Evolutionary conservation across 495 filamentous ascomycete genomes (phyloP), one percentile per base, ranked within the genome.

Genomic region (Neurospora sp.): DNA sequence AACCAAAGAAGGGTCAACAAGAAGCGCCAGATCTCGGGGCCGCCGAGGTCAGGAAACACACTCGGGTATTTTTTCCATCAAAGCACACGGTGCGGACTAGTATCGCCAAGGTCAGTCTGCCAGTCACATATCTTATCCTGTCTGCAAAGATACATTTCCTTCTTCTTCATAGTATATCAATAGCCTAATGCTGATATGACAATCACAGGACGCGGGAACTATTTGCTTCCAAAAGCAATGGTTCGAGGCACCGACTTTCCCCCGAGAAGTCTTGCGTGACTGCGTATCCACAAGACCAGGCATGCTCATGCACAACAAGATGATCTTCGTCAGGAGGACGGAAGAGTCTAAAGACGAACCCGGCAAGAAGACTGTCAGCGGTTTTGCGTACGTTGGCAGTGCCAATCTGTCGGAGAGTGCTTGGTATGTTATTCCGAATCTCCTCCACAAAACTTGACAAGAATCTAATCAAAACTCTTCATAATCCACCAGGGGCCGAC

Each of bases 351-450:
- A n/a, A 62, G 39, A 38, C 9, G 16, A 46, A n/a, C 10, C 44
- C 18, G 27, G 44, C 6, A 35, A 40, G 44, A 39, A 18, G 8
- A 16, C 14, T 14, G 49, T n/a, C 37, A 37, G 35, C 49, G 71
- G 72, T 10, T 98, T 93, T 89, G 92, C 88, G 0, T 99, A 99
- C 78, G 84, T 97, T n/a, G 96, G 96, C 20, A 96, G 93, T 75
- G 93, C 93, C 1, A 99, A 99, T 81, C 78, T 97, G 9, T 95
- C 93, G 0, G 94, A 97, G 81, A 94, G 92, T 77, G 96, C 96
- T 11, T 99, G 96, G 92, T 95, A 83, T 81, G 88, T 85, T 37
- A n/a, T 75, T 69, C 23, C 31, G 14, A 10, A 8, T 14, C 5
- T 44, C 18, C 62, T 31, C 27, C 27, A 31, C 35, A n/a, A 27